These are phyloP conservation scores for Fusarium mangiferae DNA, from an alignment of 2,329 filamentous ascomycete species.

Conservation along the genomic window DNA sequence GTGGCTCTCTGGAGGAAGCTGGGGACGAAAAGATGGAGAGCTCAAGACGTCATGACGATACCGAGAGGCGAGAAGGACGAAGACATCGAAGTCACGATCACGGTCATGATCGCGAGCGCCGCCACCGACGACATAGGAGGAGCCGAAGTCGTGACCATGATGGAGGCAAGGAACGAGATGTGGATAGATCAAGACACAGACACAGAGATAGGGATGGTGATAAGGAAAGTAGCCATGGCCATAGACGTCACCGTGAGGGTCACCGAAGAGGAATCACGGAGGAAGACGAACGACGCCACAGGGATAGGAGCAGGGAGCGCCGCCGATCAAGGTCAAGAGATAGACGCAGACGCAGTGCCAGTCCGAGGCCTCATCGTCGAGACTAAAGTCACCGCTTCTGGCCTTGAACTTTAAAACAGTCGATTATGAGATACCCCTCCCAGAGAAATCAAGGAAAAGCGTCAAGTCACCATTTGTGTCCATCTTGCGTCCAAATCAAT, in stretches of 20 bases:
- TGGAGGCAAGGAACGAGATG: constrained; percentile 27
- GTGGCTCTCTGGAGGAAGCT: constrained; percentile 39
- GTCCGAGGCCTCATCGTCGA: constrained; percentile 20
- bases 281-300: constrained; percentile 26
- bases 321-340: constrained; percentile 38
- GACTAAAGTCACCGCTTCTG: constrained; percentile 1
- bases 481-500: not conserved
- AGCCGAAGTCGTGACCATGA: constrained; percentile 48
- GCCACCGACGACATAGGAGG: constrained; percentile 47
- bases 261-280: constrained; percentile 17
- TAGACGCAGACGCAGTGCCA: constrained; percentile 26
- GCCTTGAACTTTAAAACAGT: not conserved
- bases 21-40: constrained; percentile 44
- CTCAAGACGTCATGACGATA: constrained; percentile 47
- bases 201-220: constrained; percentile 8
- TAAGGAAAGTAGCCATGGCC: constrained; percentile 18
- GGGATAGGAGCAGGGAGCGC: constrained; percentile 37
- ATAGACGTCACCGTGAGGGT: constrained; percentile 22
- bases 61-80: constrained; percentile 46
- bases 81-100: constrained; percentile 51
- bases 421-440: constrained; percentile 24
- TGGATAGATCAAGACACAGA: constrained; percentile 17
- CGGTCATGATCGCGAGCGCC: constrained; percentile 44
- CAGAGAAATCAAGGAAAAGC: not conserved
- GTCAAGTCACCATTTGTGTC: not conserved